These are phyloP conservation scores for Cyberlindnera sargentensis DNA, from an alignment of 805 yeast species.

Conservation along the genomic window DNA sequence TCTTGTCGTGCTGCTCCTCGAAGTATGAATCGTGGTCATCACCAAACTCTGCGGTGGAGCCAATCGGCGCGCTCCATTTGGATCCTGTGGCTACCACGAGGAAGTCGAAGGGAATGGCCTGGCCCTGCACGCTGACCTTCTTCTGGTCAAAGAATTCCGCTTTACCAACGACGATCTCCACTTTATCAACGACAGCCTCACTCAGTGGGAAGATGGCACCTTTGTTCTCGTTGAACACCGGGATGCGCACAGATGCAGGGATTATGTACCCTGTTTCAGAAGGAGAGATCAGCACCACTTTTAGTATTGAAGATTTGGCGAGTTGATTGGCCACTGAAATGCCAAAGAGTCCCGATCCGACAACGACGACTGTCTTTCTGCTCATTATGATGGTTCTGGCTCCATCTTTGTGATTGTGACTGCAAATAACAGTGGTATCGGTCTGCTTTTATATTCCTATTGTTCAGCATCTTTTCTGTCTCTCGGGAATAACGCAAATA, in stretches of 20 bases:
- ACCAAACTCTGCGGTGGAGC: slow-evolving; percentile 10
- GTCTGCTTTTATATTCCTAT: no score
- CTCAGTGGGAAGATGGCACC: slow-evolving; percentile 7
- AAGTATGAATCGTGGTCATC: slow-evolving; percentile 12
- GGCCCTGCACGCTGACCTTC: slow-evolving; percentile 8
- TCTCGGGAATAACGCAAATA: no score
- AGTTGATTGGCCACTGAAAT: slow-evolving; percentile 11
- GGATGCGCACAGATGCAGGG: slow-evolving; percentile 8
- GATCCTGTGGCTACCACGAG: slow-evolving; percentile 28
- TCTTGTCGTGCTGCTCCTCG: slow-evolving; percentile 8
- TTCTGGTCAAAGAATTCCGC: slow-evolving; percentile 9
- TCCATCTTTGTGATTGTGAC: no score
- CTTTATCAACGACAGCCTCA: slow-evolving; percentile 11
- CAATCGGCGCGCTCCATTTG: slow-evolving; percentile 23
- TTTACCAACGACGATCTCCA: slow-evolving; percentile 14
- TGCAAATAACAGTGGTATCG: no score
- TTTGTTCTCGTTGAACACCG: slow-evolving; percentile 4
- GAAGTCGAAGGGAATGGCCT: slow-evolving; percentile 15
- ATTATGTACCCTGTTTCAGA: no score
- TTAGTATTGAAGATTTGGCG: not conserved
- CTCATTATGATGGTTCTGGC: no score
- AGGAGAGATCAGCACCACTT: slow-evolving; percentile 8
- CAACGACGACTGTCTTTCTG: slow-evolving; percentile 14
- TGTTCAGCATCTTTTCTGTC: no score
- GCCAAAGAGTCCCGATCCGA: slow-evolving; percentile 21